These are phyloP conservation scores for Hippophae tibetana DNA, from an alignment of 306 rosid species.

Conservation along the genomic window DNA sequence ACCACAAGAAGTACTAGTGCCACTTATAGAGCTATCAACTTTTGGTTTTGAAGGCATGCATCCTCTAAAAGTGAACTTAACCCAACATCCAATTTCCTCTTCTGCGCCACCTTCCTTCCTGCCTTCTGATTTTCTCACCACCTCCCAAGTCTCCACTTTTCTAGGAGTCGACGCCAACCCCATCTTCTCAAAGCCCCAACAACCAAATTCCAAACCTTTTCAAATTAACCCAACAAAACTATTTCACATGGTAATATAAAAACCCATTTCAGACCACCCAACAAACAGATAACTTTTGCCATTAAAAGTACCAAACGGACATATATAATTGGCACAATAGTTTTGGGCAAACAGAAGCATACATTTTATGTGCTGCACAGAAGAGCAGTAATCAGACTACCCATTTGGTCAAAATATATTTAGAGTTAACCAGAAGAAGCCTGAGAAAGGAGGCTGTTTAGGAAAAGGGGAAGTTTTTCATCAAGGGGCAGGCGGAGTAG, in stretches of 20 bases:
- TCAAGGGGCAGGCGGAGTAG: no score
- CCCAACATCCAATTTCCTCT: constrained; percentile 54
- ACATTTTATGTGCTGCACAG: not conserved
- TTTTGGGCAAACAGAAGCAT: constrained; percentile 1
- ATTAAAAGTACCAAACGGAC: not conserved
- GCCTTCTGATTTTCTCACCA: constrained; percentile 34
- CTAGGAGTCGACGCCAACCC: constrained; percentile 52
- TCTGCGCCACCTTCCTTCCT: constrained; percentile 32
- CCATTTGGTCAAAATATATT: constrained; percentile 21
- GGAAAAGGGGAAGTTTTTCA: constrained; percentile 24
- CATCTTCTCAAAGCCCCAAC: constrained; percentile 33
- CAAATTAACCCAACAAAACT: not conserved
- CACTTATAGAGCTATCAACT: constrained; percentile 60
- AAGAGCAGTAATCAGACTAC: constrained; percentile 14
- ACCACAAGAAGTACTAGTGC: constrained; percentile 52
- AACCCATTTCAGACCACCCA: constrained; percentile 17
- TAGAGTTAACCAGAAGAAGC: constrained; percentile 11
- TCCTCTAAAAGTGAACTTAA: constrained; percentile 50
- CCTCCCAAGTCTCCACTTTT: constrained; percentile 57
- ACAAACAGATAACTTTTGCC: not conserved
- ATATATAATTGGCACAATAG: not conserved
- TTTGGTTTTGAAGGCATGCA: constrained; percentile 67
- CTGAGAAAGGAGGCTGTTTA: constrained; percentile 25
- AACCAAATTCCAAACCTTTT: constrained; percentile 18
- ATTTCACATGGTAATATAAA: not conserved